Conservation (phyloP, 2,329 filamentous ascomycete species). For the Pseudopyricularia javanii region DNA sequence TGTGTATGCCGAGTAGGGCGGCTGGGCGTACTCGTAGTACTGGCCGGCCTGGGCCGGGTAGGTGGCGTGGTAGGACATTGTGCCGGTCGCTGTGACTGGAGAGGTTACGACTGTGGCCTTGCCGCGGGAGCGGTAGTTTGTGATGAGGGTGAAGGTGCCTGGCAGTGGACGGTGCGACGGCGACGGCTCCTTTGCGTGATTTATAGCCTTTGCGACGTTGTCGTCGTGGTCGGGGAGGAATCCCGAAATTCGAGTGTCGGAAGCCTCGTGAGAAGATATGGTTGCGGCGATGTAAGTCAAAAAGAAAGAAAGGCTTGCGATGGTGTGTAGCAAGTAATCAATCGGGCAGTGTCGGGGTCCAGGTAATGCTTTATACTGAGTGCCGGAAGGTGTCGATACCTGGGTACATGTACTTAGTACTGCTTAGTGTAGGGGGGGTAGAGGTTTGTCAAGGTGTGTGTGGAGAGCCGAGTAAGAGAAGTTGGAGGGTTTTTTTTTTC, state of each 20-base stretch:
- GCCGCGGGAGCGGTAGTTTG: background rate
- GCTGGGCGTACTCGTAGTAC: slow-evolving; percentile 1
- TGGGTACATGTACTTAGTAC: slow-evolving; percentile 8
- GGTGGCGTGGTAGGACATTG: background rate
- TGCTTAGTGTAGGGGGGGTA: background rate
- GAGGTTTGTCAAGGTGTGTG: background rate
- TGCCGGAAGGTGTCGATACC: slow-evolving; percentile 15
- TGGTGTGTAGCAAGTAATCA: slow-evolving; percentile 13
- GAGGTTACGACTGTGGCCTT: background rate
- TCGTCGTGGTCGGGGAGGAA: background rate
- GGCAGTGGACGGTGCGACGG: background rate
- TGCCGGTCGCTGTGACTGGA: background rate
- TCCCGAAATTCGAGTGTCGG: background rate
- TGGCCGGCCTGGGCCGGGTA: background rate
- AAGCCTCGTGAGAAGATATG: background rate
- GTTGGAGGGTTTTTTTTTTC: background rate
- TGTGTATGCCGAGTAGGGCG: background rate
- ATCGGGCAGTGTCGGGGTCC: slow-evolving; percentile 21
- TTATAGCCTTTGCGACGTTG: background rate
- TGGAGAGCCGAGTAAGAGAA: background rate
- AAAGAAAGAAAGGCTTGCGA: slow-evolving; percentile 6
- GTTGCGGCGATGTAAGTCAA: background rate
- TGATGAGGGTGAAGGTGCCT: background rate
- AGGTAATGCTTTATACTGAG: slow-evolving; percentile 13
- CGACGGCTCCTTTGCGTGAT: background rate